Conservation (phyloP, 768 basidiomycete genomes). For the Panus rudis region DNA sequence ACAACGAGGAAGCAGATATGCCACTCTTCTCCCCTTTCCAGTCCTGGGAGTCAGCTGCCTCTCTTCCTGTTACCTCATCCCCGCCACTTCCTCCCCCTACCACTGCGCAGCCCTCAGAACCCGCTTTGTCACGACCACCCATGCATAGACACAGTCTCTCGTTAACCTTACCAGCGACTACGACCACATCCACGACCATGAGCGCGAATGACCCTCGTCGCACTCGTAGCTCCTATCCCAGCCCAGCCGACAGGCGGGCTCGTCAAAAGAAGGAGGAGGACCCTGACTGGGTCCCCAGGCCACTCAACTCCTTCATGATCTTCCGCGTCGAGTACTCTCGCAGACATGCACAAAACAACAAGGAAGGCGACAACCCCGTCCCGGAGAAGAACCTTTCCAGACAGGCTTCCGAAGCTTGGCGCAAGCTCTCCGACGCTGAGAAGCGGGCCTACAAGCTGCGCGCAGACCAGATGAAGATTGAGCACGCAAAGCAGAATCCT, state of each 20-base stretch:
- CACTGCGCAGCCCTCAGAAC: neutral
- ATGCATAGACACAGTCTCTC: conserved; percentile 1
- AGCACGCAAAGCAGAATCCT: conserved; percentile 51
- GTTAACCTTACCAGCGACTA: neutral
- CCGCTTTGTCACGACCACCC: neutral
- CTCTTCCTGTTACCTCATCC: neutral
- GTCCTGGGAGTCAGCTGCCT: neutral
- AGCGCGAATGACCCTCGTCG: neutral
- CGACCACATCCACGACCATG: neutral
- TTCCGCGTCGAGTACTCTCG: conserved; percentile 61
- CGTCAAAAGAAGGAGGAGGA: conserved; percentile 37
- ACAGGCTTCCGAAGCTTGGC: conserved; percentile 74
- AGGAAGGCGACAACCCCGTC: conserved; percentile 10
- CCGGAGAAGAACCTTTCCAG: conserved; percentile 61
- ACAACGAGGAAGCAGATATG: neutral
- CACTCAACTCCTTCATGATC: conserved; percentile 66
- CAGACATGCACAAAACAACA: conserved; percentile 34
- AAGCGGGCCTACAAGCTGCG: conserved; percentile 42
- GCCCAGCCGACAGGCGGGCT: conserved; percentile 27
- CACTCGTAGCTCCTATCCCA: no score
- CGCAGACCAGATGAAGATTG: conserved; percentile 49
- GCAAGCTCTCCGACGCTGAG: conserved; percentile 40
- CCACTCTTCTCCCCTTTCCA: neutral
- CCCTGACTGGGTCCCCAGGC: conserved; percentile 57
- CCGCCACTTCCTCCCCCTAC: neutral